Percentiles rank a stretch among this genome's conserved stretches.
phyloP scores from a whole-genome alignment of 129 eudicot genomes.

The Tagetes patula region DNA sequence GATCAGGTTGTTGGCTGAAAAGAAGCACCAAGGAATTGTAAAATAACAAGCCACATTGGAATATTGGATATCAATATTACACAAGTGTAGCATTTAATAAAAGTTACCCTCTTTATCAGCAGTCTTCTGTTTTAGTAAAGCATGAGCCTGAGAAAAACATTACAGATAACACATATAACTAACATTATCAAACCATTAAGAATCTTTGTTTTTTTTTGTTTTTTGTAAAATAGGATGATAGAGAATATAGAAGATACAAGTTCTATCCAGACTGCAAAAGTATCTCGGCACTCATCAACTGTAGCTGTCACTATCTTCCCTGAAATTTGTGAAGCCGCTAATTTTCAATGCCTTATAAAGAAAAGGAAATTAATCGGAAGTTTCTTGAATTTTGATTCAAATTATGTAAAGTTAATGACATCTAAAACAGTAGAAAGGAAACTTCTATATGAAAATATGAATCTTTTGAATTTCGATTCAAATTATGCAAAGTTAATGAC shows the following conservation, averaged over 20 bases:
- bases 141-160: constrained; percentile 69
- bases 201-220: not conserved
- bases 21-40: not conserved
- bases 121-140: constrained; percentile 57
- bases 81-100: not conserved
- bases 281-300: constrained; percentile 83
- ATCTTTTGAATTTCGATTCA: not conserved
- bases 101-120: constrained; percentile 61
- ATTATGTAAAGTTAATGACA: constrained; percentile 6
- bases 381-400: not conserved
- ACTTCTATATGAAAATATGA: not conserved
- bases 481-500: constrained; percentile 5
- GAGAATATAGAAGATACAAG: constrained; percentile 46
- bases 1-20: constrained; percentile 36
- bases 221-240: constrained; percentile 4
- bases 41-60: not conserved
- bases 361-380: not conserved
- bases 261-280: constrained; percentile 67
- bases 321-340: constrained; percentile 37
- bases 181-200: constrained; percentile 11
- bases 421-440: constrained; percentile 1
- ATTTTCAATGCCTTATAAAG: constrained; percentile 1
- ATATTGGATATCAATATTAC: constrained; percentile 15
- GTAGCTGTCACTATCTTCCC: constrained; percentile 92
- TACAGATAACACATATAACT: not conserved